A percentile compares a stretch with the other conserved stretches of the same genome.
phyloP scores from a whole-genome alignment of 2,329 filamentous ascomycete genomes.

The Colletotrichum noveboracense region DNA sequence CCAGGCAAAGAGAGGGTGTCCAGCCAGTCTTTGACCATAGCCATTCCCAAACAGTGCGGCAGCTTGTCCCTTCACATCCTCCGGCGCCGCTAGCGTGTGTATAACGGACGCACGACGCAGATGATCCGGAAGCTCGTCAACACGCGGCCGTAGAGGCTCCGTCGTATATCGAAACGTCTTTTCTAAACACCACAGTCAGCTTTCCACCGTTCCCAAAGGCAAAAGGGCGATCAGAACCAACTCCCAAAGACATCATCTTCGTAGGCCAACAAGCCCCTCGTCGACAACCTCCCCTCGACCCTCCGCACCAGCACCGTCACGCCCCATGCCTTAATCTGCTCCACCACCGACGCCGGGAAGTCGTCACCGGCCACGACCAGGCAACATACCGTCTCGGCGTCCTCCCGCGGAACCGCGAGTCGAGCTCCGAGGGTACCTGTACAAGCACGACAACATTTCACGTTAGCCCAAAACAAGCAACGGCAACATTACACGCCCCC shows the following conservation, averaged over 20 bases:
- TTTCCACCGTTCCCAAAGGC: accelerated
- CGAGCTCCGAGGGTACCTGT: conserved; percentile 15
- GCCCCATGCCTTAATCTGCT: not conserved
- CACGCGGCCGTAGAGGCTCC: not conserved
- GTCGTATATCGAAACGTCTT: not conserved
- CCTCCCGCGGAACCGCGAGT: not conserved
- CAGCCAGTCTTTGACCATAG: not conserved
- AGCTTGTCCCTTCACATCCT: not conserved
- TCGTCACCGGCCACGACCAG: not conserved
- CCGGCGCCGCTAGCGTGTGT: not conserved
- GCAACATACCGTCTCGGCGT: not conserved
- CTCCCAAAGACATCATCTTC: conserved; percentile 1
- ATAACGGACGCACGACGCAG: not conserved
- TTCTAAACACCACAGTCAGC: not conserved
- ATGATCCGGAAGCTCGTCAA: not conserved
- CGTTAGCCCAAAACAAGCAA: not conserved
- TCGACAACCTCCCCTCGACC: not conserved
- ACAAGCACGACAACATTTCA: not conserved
- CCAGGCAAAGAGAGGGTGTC: not conserved
- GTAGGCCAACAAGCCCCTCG: not conserved
- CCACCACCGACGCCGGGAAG: not conserved
- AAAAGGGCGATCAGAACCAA: not conserved
- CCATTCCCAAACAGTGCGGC: not conserved
- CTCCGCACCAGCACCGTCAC: not conserved
- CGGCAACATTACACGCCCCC: not conserved